These are phyloP conservation scores for Tylopilus subfusipes DNA, from an alignment of 768 basidiomycete species.

Conservation along the genomic window DNA sequence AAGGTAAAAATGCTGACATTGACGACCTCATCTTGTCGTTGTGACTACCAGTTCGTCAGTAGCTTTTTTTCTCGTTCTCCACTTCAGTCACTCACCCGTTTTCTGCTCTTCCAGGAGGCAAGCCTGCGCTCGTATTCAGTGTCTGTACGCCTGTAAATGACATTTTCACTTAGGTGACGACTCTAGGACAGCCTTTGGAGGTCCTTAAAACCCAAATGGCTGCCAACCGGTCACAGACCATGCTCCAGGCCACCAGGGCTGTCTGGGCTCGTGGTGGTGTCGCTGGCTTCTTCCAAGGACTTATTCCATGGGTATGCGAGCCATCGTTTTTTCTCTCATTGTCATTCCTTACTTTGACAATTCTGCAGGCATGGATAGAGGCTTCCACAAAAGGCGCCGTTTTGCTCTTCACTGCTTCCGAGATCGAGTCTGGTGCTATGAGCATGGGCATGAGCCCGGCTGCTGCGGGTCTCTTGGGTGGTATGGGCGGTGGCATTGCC, in stretches of 20 bases:
- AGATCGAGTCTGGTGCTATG: conserved; percentile 74
- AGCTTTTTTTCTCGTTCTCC: conserved; percentile 1
- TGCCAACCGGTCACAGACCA: conserved; percentile 88
- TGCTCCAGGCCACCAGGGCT: conserved; percentile 78
- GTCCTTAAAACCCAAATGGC: conserved; percentile 99
- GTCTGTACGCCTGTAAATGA: background rate
- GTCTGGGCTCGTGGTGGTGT: conserved; percentile 93
- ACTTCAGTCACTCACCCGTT: conserved; percentile 12
- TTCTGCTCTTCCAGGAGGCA: conserved; percentile 57
- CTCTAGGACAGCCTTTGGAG: conserved; percentile 96
- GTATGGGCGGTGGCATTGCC: conserved; percentile 95
- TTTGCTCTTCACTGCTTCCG: conserved; percentile 92
- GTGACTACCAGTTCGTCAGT: conserved; percentile 44
- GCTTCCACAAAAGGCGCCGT: conserved; percentile 98
- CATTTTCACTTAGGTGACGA: conserved; percentile 69
- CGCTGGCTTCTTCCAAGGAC: conserved; percentile 91
- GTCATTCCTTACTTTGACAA: background rate
- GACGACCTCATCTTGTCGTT: background rate
- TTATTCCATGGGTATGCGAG: conserved; percentile 90
- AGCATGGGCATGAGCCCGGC: conserved; percentile 73
- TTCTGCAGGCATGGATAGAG: conserved; percentile 92
- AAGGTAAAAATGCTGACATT: conserved; percentile 6
- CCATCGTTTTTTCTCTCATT: background rate
- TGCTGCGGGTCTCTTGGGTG: conserved; percentile 85
- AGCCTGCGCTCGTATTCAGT: conserved; percentile 31